A percentile compares a stretch with the other conserved stretches of the same genome.
Conservation (phyloP, 805 yeast species). For the Yamadazyma paraphyllophila region DNA sequence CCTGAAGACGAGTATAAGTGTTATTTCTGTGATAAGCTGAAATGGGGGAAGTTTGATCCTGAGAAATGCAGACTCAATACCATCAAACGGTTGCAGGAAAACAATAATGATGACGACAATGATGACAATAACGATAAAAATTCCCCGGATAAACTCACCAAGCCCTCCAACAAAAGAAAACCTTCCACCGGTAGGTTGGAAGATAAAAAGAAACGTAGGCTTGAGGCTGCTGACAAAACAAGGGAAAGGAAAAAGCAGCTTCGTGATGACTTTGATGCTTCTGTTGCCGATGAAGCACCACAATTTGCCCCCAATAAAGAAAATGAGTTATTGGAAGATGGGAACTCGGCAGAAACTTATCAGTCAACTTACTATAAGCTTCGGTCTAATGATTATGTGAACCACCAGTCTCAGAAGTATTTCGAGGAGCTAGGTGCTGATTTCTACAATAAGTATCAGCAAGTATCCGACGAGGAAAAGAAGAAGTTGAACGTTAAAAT, state of each 20-base stretch:
- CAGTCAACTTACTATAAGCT: conserved; percentile 52
- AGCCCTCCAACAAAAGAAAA: conserved; percentile 22
- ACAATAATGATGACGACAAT: conserved; percentile 14
- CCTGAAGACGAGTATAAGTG: conserved; percentile 80
- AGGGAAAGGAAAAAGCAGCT: conserved; percentile 15
- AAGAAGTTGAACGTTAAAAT: conserved; percentile 16
- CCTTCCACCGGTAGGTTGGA: conserved; percentile 23
- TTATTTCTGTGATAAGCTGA: conserved; percentile 60
- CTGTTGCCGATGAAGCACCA: conserved; percentile 2
- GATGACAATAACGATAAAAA: background rate
- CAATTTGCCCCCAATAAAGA: conserved; percentile 38
- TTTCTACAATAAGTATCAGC: conserved; percentile 12
- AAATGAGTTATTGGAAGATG: conserved; percentile 42
- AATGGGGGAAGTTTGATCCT: conserved; percentile 45
- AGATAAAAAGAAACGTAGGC: conserved; percentile 17
- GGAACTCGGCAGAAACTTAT: conserved; percentile 44
- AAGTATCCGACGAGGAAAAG: background rate
- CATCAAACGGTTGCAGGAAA: conserved; percentile 30
- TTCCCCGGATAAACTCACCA: background rate
- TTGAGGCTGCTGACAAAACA: conserved; percentile 1
- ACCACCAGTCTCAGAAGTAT: conserved; percentile 26
- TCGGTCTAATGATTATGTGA: conserved; percentile 45
- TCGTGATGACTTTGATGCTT: conserved; percentile 12
- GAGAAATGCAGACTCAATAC: conserved; percentile 31
- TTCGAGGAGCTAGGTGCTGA: conserved; percentile 22